Percentiles rank a stretch among this genome's conserved stretches.
These are phyloP conservation scores for Pyricularia sp. DNA, from an alignment of 2,329 filamentous ascomycete genomes.

Conservation along the genomic window DNA sequence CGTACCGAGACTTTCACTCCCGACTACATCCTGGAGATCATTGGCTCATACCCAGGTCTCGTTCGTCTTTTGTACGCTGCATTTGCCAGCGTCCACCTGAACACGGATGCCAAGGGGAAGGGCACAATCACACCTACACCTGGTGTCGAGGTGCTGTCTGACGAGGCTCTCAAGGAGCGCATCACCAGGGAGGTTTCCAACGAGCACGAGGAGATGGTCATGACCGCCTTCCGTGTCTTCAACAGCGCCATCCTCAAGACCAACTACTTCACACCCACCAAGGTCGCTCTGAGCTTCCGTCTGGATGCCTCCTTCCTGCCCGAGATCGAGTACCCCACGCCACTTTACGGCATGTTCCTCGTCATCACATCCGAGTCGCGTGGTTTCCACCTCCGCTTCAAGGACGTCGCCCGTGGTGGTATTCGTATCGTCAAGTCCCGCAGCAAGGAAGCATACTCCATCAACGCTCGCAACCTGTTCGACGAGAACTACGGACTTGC, in stretches of 20 bases:
- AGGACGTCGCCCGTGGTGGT: slow-evolving; percentile 90
- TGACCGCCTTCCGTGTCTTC: slow-evolving; percentile 93
- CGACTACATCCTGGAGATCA: slow-evolving; percentile 96
- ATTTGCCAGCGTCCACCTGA: slow-evolving; percentile 77
- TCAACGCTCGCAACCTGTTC: slow-evolving; percentile 92
- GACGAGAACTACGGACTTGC: slow-evolving; percentile 98
- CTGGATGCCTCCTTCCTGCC: slow-evolving; percentile 83
- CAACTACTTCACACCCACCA: slow-evolving; percentile 94
- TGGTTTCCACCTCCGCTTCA: slow-evolving; percentile 94
- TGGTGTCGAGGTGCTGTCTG: slow-evolving; percentile 57
- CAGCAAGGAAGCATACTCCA: slow-evolving; percentile 88
- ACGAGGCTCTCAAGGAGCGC: slow-evolving; percentile 58
- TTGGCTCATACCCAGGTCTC: slow-evolving; percentile 76
- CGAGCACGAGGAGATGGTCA: slow-evolving; percentile 96
- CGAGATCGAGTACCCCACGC: slow-evolving; percentile 81
- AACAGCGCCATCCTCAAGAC: slow-evolving; percentile 91
- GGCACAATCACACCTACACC: slow-evolving; percentile 41
- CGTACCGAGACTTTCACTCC: slow-evolving; percentile 95
- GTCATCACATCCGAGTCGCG: slow-evolving; percentile 94
- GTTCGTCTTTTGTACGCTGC: slow-evolving; percentile 81
- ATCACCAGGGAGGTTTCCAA: slow-evolving; percentile 74
- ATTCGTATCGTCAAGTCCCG: slow-evolving; percentile 98
- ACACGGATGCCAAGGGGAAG: slow-evolving; percentile 37
- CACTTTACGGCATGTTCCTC: slow-evolving; percentile 95
- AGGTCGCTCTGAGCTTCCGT: slow-evolving; percentile 94